Base-by-base conservation (phyloP, 768 basidiomycete species). In the Lactifluus rugatus region DNA sequence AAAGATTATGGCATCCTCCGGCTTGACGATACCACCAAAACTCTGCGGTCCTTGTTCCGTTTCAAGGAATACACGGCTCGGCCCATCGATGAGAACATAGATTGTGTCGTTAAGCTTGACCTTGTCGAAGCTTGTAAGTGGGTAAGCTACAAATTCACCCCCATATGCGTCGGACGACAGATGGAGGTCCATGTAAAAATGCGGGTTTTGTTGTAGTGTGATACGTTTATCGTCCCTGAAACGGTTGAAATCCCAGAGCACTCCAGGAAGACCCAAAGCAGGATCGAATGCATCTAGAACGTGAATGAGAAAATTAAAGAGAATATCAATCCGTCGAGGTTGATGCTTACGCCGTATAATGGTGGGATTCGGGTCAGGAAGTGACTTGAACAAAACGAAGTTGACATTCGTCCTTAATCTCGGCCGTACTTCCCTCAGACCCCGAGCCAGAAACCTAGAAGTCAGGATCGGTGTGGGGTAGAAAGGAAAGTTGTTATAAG, bases 121-220 rank as follows among this genome's bases (percentile, higher is more conserved):
- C 5, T 23, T 13, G 1, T 19, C 9, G 6, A 44, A 19, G 14
- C 32, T 13, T 2, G 23, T 11, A 21, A 46, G 5, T 32, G 55
- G 55, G 8, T 2, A 6, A 5, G 16, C 25, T 17, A 25, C 31
- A 9, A 56, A 56, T 49, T 36, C 19, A n/a, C 13, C 32, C 10
- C 11, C 10, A 39, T 39, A 25, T 42, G 14, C 39, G 5, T 23
- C 13, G 2, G n/a, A 2, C 2, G 48, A n/a, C 3, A 10, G 10
- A 7, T 28, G 48, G 10, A 32, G 48, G 2, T 8, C 11, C 17
- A 16, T 5, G 34, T 56, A 56, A n/a, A 56, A 56, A 17, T 44
- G 55, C 7, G 55, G 48, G 9, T 56, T 56, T n/a, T 56, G 37
- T 28, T 50, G 19, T 14, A 56, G 48, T 3, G 48, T 50, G 31